Evolutionary conservation across 2,329 filamentous ascomycete species (phyloP).

Genomic region (Tothia fuscella): DNA sequence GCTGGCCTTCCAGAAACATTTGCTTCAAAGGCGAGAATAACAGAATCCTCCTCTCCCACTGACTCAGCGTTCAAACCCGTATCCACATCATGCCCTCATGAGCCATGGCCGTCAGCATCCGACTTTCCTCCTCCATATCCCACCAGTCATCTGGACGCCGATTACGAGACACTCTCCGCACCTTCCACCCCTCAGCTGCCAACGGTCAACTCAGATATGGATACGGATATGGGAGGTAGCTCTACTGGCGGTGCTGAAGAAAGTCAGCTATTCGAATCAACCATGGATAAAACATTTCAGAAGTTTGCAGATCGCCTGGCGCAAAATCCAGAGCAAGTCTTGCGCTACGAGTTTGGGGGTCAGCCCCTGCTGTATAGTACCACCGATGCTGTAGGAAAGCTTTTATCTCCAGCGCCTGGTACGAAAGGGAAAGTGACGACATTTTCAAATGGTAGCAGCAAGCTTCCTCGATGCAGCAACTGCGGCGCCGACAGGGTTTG

Average conservation of each 20-base stretch:
- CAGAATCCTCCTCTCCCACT: slow-evolving; percentile 23
- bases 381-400: slow-evolving; percentile 58
- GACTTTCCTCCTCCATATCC: slow-evolving; percentile 62
- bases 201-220: slow-evolving; percentile 31
- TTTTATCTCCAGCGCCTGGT: slow-evolving; percentile 34
- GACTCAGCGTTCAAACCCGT: slow-evolving; percentile 17
- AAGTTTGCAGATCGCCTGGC: slow-evolving; percentile 38
- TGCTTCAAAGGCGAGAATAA: slow-evolving; percentile 53
- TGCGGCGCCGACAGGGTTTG: slow-evolving; percentile 70
- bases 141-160: slow-evolving; percentile 69
- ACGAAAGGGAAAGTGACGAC: slow-evolving; percentile 20
- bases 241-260: slow-evolving; percentile 28
- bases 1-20: slow-evolving; percentile 61
- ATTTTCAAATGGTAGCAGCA: slow-evolving; percentile 19
- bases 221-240: slow-evolving; percentile 18
- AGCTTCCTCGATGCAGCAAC: slow-evolving; percentile 62
- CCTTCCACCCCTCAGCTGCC: slow-evolving; percentile 39
- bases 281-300: slow-evolving; percentile 39
- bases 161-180: slow-evolving; percentile 73
- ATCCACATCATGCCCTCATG: slow-evolving; percentile 32
- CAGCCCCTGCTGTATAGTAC: slow-evolving; percentile 63
- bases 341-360: slow-evolving; percentile 38
- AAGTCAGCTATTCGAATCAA: slow-evolving; percentile 36
- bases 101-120: slow-evolving; percentile 64
- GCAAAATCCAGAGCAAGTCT: slow-evolving; percentile 38